Percentiles rank a stretch among this genome's conserved stretches.
Conservation (phyloP, 805 yeast species). For the Blastobotrys americana region DNA sequence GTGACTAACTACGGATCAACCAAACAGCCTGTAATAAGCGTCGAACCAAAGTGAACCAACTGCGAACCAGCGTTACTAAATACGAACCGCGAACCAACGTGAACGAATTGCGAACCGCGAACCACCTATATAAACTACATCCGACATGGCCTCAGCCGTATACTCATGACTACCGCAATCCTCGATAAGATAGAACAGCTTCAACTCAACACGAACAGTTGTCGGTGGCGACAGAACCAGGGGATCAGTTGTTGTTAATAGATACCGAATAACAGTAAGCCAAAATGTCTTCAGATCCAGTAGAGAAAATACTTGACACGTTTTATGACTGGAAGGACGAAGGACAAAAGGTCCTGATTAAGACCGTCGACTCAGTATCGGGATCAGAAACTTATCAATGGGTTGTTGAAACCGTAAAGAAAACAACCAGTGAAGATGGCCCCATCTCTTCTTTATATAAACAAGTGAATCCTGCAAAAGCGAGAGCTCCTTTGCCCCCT, state of each 20-base stretch:
- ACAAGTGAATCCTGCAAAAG: neutral
- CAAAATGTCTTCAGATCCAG: constrained; percentile 13
- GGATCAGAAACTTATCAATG: constrained; percentile 16
- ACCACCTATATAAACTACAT: no score
- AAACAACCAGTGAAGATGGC: neutral
- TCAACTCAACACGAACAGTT: neutral
- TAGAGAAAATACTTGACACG: constrained; percentile 17
- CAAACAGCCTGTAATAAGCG: no score
- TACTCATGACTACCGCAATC: no score
- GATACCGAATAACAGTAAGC: neutral
- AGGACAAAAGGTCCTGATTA: constrained; percentile 9
- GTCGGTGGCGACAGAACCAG: neutral
- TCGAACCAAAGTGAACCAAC: no score
- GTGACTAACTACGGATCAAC: neutral
- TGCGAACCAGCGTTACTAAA: no score
- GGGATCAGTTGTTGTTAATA: neutral
- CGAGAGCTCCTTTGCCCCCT: constrained; percentile 22
- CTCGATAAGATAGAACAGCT: no score
- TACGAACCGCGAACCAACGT: no score
- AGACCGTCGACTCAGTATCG: constrained; percentile 11
- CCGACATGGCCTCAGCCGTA: no score
- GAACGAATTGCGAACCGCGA: no score
- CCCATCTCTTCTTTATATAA: neutral
- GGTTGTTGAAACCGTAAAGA: constrained; percentile 9
- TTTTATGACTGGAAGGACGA: constrained; percentile 15